Base-by-base conservation (phyloP, 2,329 filamentous ascomycete species). In the Mycosphaerella sp. region DNA sequence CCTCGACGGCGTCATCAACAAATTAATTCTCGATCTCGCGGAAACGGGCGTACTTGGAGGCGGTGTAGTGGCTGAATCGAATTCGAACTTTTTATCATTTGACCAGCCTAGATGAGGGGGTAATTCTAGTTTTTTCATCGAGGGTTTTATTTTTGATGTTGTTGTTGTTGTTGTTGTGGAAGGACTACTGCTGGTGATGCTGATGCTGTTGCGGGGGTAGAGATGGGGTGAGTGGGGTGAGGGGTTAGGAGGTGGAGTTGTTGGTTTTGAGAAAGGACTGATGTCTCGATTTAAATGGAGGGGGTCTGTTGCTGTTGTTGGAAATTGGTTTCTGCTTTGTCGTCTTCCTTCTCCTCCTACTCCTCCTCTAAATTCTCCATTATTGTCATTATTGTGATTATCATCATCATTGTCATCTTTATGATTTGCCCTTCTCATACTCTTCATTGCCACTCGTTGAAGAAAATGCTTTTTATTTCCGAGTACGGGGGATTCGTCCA, bases 31-130 rank as follows among this genome's bases (percentile, higher is more conserved):
- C 40, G 40, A 26, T 23, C 34, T 38, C 12, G 34, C 14, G 4
- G 40, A 9, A 7, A 14, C 32, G 26, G 43, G 57, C 39, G 39
- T 50, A 0, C 45, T n/a, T 8, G 57, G 44, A 1, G 57, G 57
- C 38, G 61, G 48, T 9, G 54, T 46, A 2, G 54, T 46, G 2
- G 55, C 48, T 48, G 57, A 42, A 51, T 67, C 64, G 51, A 66
- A 66, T 8, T 56, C 48, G 3, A 44, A 32, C 43, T 65, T 66
- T 3, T 61, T 51, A 3, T 41, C 17, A 34, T 58, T 51, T 2
- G 64, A 59, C 65, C 65, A 67, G 51, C 64, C 62, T 0, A 66
- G 59, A 42, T 61, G 57, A 4, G 36, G 2, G 21, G 21, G 53
- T 31, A 26, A 14, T 23, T 21, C 8, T 21, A 6, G 29, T 44